A percentile compares a stretch with the other conserved stretches of the same genome.
Evolutionary conservation across 2,329 filamentous ascomycete genomes (phyloP).

Genomic region (Fusarium miscanthi): DNA sequence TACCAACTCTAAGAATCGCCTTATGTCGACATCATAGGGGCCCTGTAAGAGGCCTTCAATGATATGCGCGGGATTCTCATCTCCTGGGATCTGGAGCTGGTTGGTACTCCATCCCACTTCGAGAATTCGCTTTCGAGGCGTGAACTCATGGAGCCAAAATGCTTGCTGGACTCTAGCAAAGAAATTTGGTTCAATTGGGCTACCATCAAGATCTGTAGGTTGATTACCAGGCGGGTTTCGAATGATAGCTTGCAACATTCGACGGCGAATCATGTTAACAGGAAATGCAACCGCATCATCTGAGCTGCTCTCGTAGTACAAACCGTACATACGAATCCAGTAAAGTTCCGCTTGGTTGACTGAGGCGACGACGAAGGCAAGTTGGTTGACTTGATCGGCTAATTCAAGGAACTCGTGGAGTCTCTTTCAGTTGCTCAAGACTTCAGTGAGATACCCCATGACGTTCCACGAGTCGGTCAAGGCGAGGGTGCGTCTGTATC

Average conservation of each 20-base stretch:
- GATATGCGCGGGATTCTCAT: fast-evolving
- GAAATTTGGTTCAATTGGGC: background rate
- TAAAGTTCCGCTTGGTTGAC: background rate
- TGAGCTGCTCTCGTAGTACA: background rate
- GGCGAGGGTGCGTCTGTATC: fast-evolving
- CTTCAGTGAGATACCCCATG: background rate
- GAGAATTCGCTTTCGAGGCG: background rate
- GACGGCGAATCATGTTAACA: background rate
- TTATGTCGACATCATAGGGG: background rate
- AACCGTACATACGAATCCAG: background rate
- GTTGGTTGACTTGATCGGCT: background rate
- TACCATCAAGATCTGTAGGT: background rate
- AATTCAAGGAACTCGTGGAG: conserved; percentile 20
- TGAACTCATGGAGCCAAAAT: background rate
- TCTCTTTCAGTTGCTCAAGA: background rate
- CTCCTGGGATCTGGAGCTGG: background rate
- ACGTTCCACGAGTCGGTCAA: background rate
- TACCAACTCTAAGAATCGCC: background rate
- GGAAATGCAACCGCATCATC: background rate
- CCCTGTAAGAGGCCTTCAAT: background rate
- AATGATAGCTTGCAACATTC: background rate
- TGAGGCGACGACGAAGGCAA: background rate
- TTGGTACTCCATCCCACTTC: fast-evolving
- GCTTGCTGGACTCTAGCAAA: background rate
- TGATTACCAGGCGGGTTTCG: background rate